Conservation (phyloP, 192 early-diverging fungal genomes). For the Backusella morwellensis region DNA sequence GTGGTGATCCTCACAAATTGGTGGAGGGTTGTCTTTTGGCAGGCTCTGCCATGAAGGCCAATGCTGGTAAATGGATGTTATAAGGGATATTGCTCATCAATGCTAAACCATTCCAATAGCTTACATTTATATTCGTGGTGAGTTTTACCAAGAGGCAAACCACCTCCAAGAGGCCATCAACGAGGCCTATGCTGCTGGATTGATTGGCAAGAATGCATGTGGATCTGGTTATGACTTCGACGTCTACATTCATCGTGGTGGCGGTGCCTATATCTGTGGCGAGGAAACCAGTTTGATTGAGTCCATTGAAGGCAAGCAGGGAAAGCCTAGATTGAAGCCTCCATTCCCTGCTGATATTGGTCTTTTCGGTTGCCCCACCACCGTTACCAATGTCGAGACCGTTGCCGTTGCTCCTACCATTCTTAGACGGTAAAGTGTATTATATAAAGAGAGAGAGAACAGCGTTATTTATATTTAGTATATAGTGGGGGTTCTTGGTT, state of each 20-base stretch:
- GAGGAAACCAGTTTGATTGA: conserved; percentile 91
- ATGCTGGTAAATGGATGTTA: conserved; percentile 67
- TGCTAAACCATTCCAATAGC: conserved; percentile 26
- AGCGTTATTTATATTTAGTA: conserved; percentile 10
- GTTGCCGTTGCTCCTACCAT: conserved; percentile 98
- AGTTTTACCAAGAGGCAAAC: conserved; percentile 96
- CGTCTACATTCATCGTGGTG: conserved; percentile 96
- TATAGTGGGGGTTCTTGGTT: conserved; percentile 88
- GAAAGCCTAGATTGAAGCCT: conserved; percentile 98
- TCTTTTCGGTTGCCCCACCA: conserved; percentile 98
- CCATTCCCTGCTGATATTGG: conserved; percentile 99
- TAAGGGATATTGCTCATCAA: conserved; percentile 41
- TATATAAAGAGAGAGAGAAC: too few species aligned
- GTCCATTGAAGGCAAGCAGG: conserved; percentile 94
- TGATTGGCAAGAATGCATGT: conserved; percentile 99
- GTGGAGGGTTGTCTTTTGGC: conserved; percentile 96
- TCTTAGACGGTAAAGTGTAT: conserved; percentile 31
- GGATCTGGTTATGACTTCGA: conserved; percentile 96
- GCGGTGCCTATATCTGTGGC: conserved; percentile 97
- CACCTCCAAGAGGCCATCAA: conserved; percentile 94
- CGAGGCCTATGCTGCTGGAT: conserved; percentile 91
- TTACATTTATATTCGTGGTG: conserved; percentile 98
- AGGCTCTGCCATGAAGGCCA: conserved; percentile 95
- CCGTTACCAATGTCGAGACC: conserved; percentile 99
- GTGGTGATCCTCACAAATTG: conserved; percentile 85